Conservation (phyloP, 1,139 yeast genomes). For the Debaryomyces robertsiae region DNA sequence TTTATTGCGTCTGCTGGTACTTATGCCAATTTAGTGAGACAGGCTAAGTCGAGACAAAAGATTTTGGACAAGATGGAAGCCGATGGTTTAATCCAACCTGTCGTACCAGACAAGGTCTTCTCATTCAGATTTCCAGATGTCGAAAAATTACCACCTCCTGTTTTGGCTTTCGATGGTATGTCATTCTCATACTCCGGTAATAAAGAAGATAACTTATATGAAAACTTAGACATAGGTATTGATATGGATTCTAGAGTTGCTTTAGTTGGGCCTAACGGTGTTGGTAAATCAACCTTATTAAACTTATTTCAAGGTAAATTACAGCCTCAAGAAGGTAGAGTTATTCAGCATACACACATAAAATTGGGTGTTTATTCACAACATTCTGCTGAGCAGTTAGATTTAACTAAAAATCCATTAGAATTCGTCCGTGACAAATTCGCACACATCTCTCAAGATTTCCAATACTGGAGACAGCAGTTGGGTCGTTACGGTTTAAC, state of each 20-base stretch:
- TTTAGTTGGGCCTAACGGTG: conserved; percentile 98
- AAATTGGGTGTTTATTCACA: conserved; percentile 98
- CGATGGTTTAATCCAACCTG: conserved; percentile 94
- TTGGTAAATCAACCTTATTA: conserved; percentile 94
- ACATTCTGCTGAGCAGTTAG: conserved; percentile 98
- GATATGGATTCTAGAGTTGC: conserved; percentile 99
- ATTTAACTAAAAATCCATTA: conserved; percentile 89
- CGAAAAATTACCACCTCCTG: conserved; percentile 98
- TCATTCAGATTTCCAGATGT: conserved; percentile 93
- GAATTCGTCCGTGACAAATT: conserved; percentile 97
- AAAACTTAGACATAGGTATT: conserved; percentile 92
- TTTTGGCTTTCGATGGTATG: conserved; percentile 92
- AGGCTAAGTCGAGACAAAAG: conserved; percentile 99
- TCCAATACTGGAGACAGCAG: conserved; percentile 99
- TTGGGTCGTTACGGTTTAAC: conserved; percentile 98
- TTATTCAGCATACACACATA: conserved; percentile 94
- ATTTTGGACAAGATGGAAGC: conserved; percentile 99
- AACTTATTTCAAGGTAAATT: conserved; percentile 96
- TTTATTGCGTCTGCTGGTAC: conserved; percentile 99
- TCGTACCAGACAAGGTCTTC: conserved; percentile 89
- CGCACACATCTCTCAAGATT: conserved; percentile 88
- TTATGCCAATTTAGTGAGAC: conserved; percentile 96
- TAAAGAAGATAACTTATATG: conserved; percentile 84
- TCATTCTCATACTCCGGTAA: conserved; percentile 91
- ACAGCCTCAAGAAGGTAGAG: conserved; percentile 89